Percentiles rank a stretch among this genome's conserved stretches.
These are phyloP conservation scores for Eucalyptus tenuipes DNA, from an alignment of 345 rosid species.

Conservation along the genomic window DNA sequence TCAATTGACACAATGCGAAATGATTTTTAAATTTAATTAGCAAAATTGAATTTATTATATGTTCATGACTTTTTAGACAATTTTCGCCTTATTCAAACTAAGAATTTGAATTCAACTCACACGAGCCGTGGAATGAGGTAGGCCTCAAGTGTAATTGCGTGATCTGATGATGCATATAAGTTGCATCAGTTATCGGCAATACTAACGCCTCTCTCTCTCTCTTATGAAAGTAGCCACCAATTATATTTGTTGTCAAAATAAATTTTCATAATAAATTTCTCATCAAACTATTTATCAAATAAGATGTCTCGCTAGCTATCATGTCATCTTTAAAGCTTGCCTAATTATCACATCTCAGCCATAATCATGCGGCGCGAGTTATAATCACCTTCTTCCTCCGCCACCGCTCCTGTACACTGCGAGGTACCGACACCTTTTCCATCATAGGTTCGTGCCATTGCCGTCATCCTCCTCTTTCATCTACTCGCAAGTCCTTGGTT, in stretches of 20 bases:
- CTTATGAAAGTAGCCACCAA: no score
- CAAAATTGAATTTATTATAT: no score
- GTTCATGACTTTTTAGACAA: no score
- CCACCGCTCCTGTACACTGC: neutral
- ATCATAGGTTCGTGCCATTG: neutral
- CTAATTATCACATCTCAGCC: neutral
- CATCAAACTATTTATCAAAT: neutral
- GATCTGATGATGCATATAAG: neutral
- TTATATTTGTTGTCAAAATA: neutral
- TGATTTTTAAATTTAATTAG: no score
- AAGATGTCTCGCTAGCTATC: neutral
- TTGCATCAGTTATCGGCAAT: neutral
- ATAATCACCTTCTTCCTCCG: neutral
- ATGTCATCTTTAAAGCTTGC: neutral
- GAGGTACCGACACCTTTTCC: neutral
- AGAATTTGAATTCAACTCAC: rapidly evolving
- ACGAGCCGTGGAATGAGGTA: no score
- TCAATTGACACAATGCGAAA: rapidly evolving
- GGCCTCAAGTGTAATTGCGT: neutral
- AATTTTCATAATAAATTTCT: neutral
- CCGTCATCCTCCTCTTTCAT: neutral
- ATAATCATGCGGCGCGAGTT: neutral
- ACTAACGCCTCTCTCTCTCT: no score
- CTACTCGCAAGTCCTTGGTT: neutral
- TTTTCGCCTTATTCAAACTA: no score